These are phyloP conservation scores for Akebia trifoliata DNA, from an alignment of 164 flowering plant species.

Conservation along the genomic window DNA sequence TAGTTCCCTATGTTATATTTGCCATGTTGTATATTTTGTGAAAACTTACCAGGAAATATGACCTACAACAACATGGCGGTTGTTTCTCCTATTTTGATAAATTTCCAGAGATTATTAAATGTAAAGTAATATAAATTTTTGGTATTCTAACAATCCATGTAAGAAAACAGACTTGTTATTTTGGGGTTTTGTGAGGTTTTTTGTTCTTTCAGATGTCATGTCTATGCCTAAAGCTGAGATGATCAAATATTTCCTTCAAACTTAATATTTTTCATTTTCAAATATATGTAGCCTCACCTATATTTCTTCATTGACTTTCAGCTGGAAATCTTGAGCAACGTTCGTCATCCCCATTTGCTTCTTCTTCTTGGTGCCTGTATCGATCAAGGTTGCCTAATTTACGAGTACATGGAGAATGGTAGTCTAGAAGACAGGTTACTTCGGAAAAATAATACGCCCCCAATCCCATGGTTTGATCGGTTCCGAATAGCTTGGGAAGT, in stretches of 20 bases:
- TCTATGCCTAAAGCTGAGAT: no score
- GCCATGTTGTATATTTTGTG: no score
- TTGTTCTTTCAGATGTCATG: no score
- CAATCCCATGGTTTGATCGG: slow-evolving; percentile 78
- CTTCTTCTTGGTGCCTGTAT: slow-evolving; percentile 88
- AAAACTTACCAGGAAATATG: no score
- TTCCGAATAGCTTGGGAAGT: slow-evolving; percentile 86
- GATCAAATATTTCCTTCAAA: no score
- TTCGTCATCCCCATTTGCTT: slow-evolving; percentile 85
- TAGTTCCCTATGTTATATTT: no score
- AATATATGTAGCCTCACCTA: no score
- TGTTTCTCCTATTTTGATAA: not conserved
- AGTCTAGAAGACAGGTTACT: slow-evolving; percentile 67
- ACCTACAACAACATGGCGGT: not conserved
- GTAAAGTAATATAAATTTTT: not conserved
- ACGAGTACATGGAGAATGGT: slow-evolving; percentile 93
- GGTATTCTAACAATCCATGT: not conserved
- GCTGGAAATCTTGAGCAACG: slow-evolving; percentile 77
- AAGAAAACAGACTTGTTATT: no score
- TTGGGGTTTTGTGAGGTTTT: no score
- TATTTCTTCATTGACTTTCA: slow-evolving; percentile 26
- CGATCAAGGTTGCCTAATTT: slow-evolving; percentile 77
- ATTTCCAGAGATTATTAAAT: not conserved
- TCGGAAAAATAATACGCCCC: slow-evolving; percentile 37
- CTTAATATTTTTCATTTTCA: no score